Evolutionary conservation across 1,284 basidiomycete species (phyloP).

Genomic region (Singerocomus inundabilis): DNA sequence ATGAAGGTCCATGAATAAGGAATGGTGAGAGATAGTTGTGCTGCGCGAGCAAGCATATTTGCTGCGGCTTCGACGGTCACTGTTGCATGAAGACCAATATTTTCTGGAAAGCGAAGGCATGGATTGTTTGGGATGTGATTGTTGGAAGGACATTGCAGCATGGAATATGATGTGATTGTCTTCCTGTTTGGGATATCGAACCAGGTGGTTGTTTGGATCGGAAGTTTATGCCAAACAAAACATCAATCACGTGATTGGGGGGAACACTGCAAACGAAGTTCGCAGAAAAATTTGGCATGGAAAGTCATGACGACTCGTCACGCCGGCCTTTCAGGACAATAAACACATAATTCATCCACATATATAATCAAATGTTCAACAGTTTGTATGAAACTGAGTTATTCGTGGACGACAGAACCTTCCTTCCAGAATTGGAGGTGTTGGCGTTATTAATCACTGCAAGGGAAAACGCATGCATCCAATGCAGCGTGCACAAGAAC

Average conservation of each 20-base stretch:
- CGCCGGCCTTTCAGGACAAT: no score
- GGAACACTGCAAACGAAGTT: no score
- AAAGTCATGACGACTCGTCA: no score
- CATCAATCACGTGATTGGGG: conserved; percentile 12
- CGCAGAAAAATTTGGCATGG: no score
- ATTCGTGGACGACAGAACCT: no score
- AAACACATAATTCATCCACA: no score
- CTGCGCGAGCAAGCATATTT: conserved; percentile 57
- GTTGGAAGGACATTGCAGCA: conserved; percentile 34
- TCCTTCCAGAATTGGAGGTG: no score
- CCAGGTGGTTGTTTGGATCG: conserved; percentile 30
- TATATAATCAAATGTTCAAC: no score
- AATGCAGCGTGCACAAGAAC: not conserved
- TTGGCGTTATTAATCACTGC: no score
- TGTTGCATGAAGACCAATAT: conserved; percentile 52
- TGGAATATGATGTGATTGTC: not conserved
- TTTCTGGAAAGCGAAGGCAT: conserved; percentile 67
- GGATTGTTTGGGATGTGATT: conserved; percentile 48
- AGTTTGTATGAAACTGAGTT: no score
- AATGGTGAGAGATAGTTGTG: conserved; percentile 49
- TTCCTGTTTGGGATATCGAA: conserved; percentile 13
- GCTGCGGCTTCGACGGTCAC: conserved; percentile 58
- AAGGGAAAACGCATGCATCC: no score
- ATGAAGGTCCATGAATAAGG: conserved; percentile 72
- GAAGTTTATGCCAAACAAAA: conserved; percentile 30